Conservation (phyloP, 2,329 filamentous ascomycete genomes). For the Colletotrichum orchidophilum region DNA sequence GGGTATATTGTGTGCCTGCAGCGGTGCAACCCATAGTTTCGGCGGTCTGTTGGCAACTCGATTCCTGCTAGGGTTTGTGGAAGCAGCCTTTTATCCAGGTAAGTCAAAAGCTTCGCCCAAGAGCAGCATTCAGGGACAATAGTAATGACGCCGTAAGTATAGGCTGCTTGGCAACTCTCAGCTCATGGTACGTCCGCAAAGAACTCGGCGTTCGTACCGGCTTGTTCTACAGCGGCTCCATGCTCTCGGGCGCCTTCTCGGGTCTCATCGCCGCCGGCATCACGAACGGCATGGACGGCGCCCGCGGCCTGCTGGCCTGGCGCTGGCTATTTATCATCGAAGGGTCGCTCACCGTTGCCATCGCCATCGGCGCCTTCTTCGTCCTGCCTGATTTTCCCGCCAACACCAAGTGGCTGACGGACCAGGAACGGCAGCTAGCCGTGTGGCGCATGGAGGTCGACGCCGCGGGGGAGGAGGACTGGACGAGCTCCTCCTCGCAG, state of each 20-base stretch:
- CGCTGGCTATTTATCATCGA: slow-evolving; percentile 62
- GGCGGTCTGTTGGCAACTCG: slow-evolving; percentile 24
- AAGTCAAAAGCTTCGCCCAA: slow-evolving; percentile 24
- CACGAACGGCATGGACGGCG: slow-evolving; percentile 30
- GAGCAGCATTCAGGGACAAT: not conserved
- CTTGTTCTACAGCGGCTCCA: slow-evolving; percentile 32
- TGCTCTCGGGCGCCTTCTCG: slow-evolving; percentile 37
- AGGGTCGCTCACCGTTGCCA: slow-evolving; percentile 41
- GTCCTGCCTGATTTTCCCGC: slow-evolving; percentile 43
- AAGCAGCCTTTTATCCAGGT: slow-evolving; percentile 41
- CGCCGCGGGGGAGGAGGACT: slow-evolving; percentile 37
- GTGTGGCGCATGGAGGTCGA: slow-evolving; percentile 36
- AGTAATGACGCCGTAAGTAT: not conserved
- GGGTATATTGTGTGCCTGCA: slow-evolving; percentile 32
- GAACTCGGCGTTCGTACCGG: slow-evolving; percentile 30
- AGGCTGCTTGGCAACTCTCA: slow-evolving; percentile 28
- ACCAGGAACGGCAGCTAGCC: slow-evolving; percentile 36
- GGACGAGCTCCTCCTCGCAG: slow-evolving; percentile 33
- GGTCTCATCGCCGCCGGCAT: slow-evolving; percentile 37
- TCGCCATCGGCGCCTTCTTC: slow-evolving; percentile 52
- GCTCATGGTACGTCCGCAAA: slow-evolving; percentile 27
- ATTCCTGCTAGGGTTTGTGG: slow-evolving; percentile 29
- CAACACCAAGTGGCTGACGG: slow-evolving; percentile 47
- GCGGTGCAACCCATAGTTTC: slow-evolving; percentile 20
- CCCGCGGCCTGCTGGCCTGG: slow-evolving; percentile 46